These are phyloP conservation scores for Oropetium thomaeum DNA, from an alignment of 176 grass and related monocot species.

Conservation along the genomic window DNA sequence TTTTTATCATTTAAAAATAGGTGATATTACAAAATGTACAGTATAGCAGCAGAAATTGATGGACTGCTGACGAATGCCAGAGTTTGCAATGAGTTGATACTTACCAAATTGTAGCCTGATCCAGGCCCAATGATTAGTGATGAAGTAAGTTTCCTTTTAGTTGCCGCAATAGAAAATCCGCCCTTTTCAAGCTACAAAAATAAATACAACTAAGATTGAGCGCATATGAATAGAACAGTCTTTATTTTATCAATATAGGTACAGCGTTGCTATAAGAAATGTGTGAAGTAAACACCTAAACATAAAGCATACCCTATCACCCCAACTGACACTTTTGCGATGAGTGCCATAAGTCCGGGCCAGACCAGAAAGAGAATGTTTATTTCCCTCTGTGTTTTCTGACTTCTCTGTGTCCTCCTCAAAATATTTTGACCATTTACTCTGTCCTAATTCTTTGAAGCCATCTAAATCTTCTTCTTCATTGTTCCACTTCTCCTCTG, in stretches of 20 bases:
- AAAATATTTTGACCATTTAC: slow-evolving; percentile 96
- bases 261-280: not conserved
- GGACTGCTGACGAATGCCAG: slow-evolving; percentile 19
- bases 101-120: slow-evolving; percentile 95
- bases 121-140: slow-evolving; percentile 93
- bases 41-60: not conserved
- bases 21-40: not conserved
- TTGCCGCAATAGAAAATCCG: slow-evolving; percentile 87
- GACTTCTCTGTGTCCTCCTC: slow-evolving; percentile 62
- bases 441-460: slow-evolving; percentile 70
- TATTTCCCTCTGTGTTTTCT: slow-evolving; percentile 37
- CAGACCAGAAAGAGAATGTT: slow-evolving; percentile 64
- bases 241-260: not conserved
- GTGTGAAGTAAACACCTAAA: slow-evolving; percentile 12
- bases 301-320: slow-evolving; percentile 71
- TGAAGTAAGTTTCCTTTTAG: slow-evolving; percentile 59
- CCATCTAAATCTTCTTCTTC: slow-evolving; percentile 54
- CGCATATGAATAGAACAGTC: not conserved
- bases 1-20: slow-evolving; percentile 20
- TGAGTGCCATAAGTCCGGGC: slow-evolving; percentile 47
- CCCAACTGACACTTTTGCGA: slow-evolving; percentile 76
- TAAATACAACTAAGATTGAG: not conserved
- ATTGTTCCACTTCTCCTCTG: slow-evolving; percentile 53
- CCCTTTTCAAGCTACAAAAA: slow-evolving; percentile 60
- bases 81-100: slow-evolving; percentile 23